Percentiles rank a stretch among this genome's conserved stretches.
Conservation (phyloP, 768 basidiomycete species). For the Tulasnella sp. region DNA sequence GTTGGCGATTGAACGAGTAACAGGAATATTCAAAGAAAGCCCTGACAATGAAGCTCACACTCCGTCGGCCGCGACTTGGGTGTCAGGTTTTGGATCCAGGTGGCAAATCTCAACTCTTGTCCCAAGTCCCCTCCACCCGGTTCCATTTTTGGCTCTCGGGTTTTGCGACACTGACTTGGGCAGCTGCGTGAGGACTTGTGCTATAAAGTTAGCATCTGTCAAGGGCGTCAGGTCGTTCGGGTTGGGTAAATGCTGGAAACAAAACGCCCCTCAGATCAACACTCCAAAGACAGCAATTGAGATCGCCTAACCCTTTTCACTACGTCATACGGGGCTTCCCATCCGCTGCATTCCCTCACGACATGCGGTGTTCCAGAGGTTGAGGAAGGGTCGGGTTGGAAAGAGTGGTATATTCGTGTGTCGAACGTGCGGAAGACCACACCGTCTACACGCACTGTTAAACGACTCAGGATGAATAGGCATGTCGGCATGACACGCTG, state of each 20-base stretch:
- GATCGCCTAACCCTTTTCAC: conserved; percentile 61
- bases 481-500: conserved; percentile 97
- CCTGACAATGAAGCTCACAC: not conserved
- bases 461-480: conserved; percentile 83
- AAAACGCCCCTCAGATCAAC: not conserved
- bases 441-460: conserved; percentile 90
- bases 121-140: conserved; percentile 81
- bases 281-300: not conserved
- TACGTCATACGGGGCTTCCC: conserved; percentile 84
- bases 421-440: conserved; percentile 90
- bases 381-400: conserved; percentile 38
- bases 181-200: conserved; percentile 51
- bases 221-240: conserved; percentile 82
- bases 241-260: conserved; percentile 57
- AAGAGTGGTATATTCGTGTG: conserved; percentile 85
- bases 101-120: conserved; percentile 49
- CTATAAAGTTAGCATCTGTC: conserved; percentile 81
- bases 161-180: conserved; percentile 56
- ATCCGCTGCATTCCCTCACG: conserved; percentile 78
- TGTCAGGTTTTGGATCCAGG: not conserved
- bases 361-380: conserved; percentile 55
- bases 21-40: not conserved
- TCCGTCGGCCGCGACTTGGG: not conserved
- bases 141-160: conserved; percentile 62
- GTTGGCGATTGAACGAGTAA: not conserved